phyloP scores from a whole-genome alignment of 1,284 basidiomycete genomes.

The Afroboletus lepidellus region DNA sequence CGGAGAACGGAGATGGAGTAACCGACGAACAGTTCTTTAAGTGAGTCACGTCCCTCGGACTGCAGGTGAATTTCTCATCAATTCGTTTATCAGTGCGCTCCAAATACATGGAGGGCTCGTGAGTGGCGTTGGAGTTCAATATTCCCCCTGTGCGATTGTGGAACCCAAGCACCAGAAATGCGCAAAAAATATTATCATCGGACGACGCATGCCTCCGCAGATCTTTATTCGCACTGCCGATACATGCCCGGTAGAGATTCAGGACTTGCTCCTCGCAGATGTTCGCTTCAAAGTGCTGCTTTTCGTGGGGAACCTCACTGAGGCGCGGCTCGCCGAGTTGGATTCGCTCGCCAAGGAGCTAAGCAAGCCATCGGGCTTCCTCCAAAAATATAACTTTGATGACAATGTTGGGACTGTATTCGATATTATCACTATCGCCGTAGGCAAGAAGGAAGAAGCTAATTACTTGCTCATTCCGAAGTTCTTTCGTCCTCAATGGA shows the following conservation, averaged over 20 bases:
- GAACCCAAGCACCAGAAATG: not conserved
- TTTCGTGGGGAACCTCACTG: not conserved
- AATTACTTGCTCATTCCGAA: conserved; percentile 50
- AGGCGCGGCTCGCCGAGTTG: not conserved
- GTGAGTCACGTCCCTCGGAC: conserved; percentile 30
- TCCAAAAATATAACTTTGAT: conserved; percentile 26
- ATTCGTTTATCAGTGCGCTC: not conserved
- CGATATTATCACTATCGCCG: conserved; percentile 53
- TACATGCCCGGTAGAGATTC: not conserved
- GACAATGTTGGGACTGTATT: conserved; percentile 31
- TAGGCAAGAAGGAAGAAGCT: conserved; percentile 45
- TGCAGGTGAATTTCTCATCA: not conserved
- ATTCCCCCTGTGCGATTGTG: not conserved
- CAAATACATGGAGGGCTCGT: not conserved
- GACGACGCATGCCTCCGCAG: not conserved
- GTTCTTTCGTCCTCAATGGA: conserved; percentile 60
- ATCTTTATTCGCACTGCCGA: not conserved
- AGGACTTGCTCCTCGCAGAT: not conserved
- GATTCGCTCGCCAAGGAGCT: not conserved
- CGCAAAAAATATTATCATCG: not conserved
- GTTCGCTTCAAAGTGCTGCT: conserved; percentile 1
- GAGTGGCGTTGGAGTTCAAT: not conserved
- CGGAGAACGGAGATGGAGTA: conserved; percentile 32
- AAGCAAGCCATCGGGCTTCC: conserved; percentile 28
- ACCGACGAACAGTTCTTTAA: conserved; percentile 63